A percentile compares a stretch with the other conserved stretches of the same genome.
phyloP scores from a whole-genome alignment of 345 rosid species.

The Hevea brasiliensis region DNA sequence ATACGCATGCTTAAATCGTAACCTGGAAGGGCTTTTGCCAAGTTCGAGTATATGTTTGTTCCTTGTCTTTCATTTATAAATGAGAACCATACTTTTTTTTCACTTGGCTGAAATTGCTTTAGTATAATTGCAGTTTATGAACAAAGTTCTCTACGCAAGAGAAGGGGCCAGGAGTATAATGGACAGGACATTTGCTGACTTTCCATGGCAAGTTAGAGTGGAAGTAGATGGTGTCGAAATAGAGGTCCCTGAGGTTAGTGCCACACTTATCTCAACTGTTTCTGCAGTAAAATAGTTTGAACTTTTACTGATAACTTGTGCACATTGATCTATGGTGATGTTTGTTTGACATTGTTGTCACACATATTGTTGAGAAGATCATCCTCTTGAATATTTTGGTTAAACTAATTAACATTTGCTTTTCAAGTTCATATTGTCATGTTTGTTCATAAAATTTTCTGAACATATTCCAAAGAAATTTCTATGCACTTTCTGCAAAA shows the following conservation, averaged over 20 bases:
- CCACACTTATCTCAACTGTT: neutral
- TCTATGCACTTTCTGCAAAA: neutral
- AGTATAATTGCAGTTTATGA: constrained; percentile 57
- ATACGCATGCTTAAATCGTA: neutral
- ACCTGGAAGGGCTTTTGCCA: neutral
- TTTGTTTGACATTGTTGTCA: neutral
- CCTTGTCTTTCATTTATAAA: neutral
- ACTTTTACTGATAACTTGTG: neutral
- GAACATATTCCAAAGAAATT: neutral
- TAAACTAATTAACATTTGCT: neutral
- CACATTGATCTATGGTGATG: neutral
- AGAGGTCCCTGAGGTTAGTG: constrained; percentile 64
- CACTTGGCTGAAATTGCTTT: constrained; percentile 8
- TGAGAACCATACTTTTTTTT: constrained; percentile 2
- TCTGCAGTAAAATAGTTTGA: neutral
- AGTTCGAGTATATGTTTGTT: neutral
- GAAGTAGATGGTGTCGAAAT: constrained; percentile 83
- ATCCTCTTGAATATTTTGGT: neutral
- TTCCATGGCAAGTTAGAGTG: constrained; percentile 86
- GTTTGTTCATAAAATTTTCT: neutral
- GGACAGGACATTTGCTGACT: constrained; percentile 87
- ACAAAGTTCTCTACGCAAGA: constrained; percentile 79
- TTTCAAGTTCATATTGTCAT: neutral
- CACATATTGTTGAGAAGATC: neutral
- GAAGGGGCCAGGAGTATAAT: constrained; percentile 87